phyloP scores from a whole-genome alignment of 768 basidiomycete species.

The Paxillus involutus region DNA sequence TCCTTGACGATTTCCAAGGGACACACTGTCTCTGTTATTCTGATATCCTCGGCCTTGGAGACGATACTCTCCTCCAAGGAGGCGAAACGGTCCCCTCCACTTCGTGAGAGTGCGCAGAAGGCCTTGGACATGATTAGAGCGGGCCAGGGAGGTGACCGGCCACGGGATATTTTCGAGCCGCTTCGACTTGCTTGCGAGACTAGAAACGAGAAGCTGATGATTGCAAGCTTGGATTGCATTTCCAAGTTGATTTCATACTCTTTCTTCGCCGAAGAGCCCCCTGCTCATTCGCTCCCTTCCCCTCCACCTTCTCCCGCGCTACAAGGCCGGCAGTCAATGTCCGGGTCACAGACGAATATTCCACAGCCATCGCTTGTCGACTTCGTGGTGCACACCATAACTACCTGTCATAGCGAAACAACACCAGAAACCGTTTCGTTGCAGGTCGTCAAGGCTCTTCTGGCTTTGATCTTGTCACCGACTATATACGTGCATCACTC shows the following conservation, averaged over 20 bases:
- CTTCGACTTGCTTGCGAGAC: conserved; percentile 96
- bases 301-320: conserved; percentile 73
- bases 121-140: conserved; percentile 81
- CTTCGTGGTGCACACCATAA: conserved; percentile 92
- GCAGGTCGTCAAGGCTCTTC: conserved; percentile 94
- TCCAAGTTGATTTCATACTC: conserved; percentile 97
- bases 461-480: conserved; percentile 85
- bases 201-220: conserved; percentile 88
- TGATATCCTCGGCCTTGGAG: conserved; percentile 84
- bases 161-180: conserved; percentile 94
- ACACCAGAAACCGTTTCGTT: conserved; percentile 90
- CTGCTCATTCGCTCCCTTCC: conserved; percentile 51
- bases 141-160: conserved; percentile 71
- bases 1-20: conserved; percentile 68
- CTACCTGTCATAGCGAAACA: conserved; percentile 83
- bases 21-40: conserved; percentile 72
- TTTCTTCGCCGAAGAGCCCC: conserved; percentile 80
- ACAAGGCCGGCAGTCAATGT: conserved; percentile 41
- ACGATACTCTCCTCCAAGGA: conserved; percentile 86
- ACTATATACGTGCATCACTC: conserved; percentile 93
- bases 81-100: conserved; percentile 76
- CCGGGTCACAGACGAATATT: conserved; percentile 47
- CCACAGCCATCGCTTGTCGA: conserved; percentile 83
- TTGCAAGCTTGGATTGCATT: conserved; percentile 95
- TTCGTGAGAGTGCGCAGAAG: conserved; percentile 79